phyloP scores from a whole-genome alignment of 805 yeast genomes.

The Metschnikowia vanudenii region DNA sequence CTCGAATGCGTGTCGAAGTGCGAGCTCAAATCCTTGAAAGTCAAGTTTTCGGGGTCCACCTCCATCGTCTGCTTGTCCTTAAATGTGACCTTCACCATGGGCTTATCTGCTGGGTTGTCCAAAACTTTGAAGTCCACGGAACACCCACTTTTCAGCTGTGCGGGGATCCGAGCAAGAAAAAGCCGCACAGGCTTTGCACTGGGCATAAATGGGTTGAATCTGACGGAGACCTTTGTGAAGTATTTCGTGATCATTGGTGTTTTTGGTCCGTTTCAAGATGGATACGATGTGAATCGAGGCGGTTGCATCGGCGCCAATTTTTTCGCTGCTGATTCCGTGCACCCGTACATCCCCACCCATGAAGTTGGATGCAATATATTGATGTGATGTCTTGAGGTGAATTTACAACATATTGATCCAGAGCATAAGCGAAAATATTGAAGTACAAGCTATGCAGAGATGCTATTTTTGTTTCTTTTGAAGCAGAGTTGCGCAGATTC shows the following conservation, averaged over 20 bases:
- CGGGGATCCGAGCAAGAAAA: slow-evolving; percentile 78
- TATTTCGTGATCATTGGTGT: slow-evolving; percentile 80
- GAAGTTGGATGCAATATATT: too few species aligned
- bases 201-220: slow-evolving; percentile 74
- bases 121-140: slow-evolving; percentile 62
- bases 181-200: slow-evolving; percentile 74
- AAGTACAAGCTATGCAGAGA: too few species aligned
- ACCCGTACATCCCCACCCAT: too few species aligned
- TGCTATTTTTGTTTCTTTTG: too few species aligned
- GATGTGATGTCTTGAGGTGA: too few species aligned
- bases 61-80: slow-evolving; percentile 72
- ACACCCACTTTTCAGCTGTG: slow-evolving; percentile 60
- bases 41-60: slow-evolving; percentile 59
- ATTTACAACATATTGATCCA: too few species aligned
- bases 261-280: too few species aligned
- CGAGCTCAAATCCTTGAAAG: slow-evolving; percentile 61
- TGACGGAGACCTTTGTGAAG: slow-evolving; percentile 72
- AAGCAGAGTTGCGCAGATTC: too few species aligned
- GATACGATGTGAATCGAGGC: too few species aligned
- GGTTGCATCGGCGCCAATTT: not conserved
- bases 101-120: slow-evolving; percentile 40
- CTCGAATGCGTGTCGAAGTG: slow-evolving; percentile 81
- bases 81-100: slow-evolving; percentile 72
- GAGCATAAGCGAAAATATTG: too few species aligned
- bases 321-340: not conserved